Conservation (phyloP, 441 rosid species). For the Melastoma candidum region DNA sequence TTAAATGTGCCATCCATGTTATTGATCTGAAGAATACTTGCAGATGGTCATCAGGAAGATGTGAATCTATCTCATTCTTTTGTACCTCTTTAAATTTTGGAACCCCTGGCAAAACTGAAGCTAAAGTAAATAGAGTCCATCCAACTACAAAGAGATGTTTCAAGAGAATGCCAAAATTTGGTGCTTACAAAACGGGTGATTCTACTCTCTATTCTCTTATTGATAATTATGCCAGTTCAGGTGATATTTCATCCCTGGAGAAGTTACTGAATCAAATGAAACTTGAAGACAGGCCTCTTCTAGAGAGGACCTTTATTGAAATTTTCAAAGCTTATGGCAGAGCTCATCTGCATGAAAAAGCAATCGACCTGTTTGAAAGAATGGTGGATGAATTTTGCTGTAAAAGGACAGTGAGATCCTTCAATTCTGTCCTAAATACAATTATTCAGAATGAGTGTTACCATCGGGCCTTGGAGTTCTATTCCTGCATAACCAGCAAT, state of each 20-base stretch:
- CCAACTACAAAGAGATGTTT: no score
- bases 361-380: constrained; percentile 56
- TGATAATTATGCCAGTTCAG: constrained; percentile 37
- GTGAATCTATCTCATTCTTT: no score
- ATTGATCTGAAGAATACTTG: no score
- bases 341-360: constrained; percentile 54
- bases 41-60: no score
- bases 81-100: no score
- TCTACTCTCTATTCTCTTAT: constrained; percentile 64
- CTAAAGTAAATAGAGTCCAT: no score
- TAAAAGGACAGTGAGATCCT: constrained; percentile 15
- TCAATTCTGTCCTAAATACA: constrained; percentile 40
- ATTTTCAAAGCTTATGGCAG: constrained; percentile 74
- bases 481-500: constrained; percentile 36
- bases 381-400: constrained; percentile 36
- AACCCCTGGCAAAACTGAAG: no score
- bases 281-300: constrained; percentile 45
- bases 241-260: constrained; percentile 55
- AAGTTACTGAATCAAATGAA: constrained; percentile 48
- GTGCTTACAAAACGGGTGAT: constrained; percentile 64
- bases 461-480: constrained; percentile 58
- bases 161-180: constrained; percentile 28
- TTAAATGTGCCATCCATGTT: no score
- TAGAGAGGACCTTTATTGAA: constrained; percentile 46
- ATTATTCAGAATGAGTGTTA: constrained; percentile 49